phyloP scores from a whole-genome alignment of 2,329 filamentous ascomycete genomes.

The Didymella arachidicola region DNA sequence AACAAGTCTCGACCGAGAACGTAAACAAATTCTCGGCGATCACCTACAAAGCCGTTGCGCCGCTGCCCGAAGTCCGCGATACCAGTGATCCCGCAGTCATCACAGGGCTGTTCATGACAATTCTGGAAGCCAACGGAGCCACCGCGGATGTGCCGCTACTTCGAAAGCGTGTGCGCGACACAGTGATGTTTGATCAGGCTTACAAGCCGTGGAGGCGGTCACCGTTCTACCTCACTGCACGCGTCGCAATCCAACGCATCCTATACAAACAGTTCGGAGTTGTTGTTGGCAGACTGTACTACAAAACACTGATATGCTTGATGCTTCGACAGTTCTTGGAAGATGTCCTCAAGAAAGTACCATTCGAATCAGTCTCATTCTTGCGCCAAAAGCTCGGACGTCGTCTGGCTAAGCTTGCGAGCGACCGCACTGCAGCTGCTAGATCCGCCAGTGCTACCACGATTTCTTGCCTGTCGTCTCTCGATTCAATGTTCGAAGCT shows the following conservation, averaged over 20 bases:
- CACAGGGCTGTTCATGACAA: slow-evolving; percentile 65
- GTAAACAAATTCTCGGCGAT: slow-evolving; percentile 63
- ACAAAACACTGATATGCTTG: slow-evolving; percentile 65
- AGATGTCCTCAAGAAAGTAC: slow-evolving; percentile 43
- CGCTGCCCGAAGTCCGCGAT: slow-evolving; percentile 64
- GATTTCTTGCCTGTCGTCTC: slow-evolving; percentile 6
- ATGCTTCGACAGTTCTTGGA: slow-evolving; percentile 59
- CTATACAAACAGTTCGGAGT: slow-evolving; percentile 55
- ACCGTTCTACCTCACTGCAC: slow-evolving; percentile 68
- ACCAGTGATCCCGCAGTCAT: slow-evolving; percentile 66
- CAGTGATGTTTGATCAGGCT: slow-evolving; percentile 61
- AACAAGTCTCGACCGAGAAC: slow-evolving; percentile 63
- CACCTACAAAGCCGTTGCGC: slow-evolving; percentile 60
- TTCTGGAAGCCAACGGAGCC: slow-evolving; percentile 64
- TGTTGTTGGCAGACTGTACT: slow-evolving; percentile 57
- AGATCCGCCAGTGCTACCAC: background rate
- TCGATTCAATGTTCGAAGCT: slow-evolving; percentile 23
- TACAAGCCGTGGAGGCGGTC: slow-evolving; percentile 68
- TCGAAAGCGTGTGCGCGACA: slow-evolving; percentile 68
- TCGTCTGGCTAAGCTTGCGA: slow-evolving; percentile 66
- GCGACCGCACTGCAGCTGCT: slow-evolving; percentile 35
- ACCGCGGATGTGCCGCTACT: slow-evolving; percentile 51
- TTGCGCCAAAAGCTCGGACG: slow-evolving; percentile 64
- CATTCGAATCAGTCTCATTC: slow-evolving; percentile 49
- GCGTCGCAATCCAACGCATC: slow-evolving; percentile 64